phyloP scores from a whole-genome alignment of 1,139 yeast genomes.

The Geotrichum klebahnii region DNA sequence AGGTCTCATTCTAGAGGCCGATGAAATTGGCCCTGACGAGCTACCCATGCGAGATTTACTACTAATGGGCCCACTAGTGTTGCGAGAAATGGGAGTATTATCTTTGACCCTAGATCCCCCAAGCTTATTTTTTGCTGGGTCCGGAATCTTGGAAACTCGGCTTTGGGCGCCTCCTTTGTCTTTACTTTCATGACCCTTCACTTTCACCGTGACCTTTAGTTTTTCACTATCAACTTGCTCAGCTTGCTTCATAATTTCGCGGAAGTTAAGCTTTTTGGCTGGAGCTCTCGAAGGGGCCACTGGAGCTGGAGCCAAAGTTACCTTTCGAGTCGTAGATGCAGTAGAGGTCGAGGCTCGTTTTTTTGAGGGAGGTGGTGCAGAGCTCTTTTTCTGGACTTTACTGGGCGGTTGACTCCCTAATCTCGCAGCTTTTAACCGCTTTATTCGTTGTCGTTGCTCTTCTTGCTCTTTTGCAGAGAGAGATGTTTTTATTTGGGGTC shows the following conservation, averaged over 20 bases:
- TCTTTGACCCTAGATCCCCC: not conserved
- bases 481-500: conserved; percentile 13
- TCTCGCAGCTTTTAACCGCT: conserved; percentile 35
- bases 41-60: conserved; percentile 2
- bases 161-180: not conserved
- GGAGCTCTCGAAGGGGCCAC: conserved; percentile 18
- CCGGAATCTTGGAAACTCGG: conserved; percentile 4
- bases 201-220: conserved; percentile 39
- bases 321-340: conserved; percentile 18
- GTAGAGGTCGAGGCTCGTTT: conserved; percentile 22
- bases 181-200: conserved; percentile 22
- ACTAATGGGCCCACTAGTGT: conserved; percentile 2
- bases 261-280: conserved; percentile 34
- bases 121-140: not conserved
- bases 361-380: conserved; percentile 15
- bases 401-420: conserved; percentile 13
- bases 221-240: conserved; percentile 37
- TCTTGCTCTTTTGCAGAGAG: conserved; percentile 29
- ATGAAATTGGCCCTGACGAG: conserved; percentile 11
- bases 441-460: conserved; percentile 32
- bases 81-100: conserved; percentile 2
- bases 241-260: conserved; percentile 42
- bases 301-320: conserved; percentile 15
- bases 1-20: not conserved
- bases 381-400: conserved; percentile 23